A percentile compares a stretch with the other conserved stretches of the same genome.
Evolutionary conservation across 176 grass and related monocot species (phyloP).

Genomic region (Olyra latifolia): DNA sequence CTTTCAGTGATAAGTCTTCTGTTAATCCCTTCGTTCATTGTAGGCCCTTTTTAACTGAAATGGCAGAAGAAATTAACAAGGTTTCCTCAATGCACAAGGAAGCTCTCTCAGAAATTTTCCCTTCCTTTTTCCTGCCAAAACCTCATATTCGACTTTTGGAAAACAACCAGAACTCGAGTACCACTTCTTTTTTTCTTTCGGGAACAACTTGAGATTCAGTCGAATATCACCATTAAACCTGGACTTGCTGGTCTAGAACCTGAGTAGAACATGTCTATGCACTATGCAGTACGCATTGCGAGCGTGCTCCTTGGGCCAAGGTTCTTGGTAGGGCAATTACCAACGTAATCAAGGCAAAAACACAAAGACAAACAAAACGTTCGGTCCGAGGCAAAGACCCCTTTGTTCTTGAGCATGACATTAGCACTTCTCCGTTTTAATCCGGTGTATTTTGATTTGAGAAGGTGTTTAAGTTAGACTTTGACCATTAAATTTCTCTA

Average conservation of each 20-base stretch:
- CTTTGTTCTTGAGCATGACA: too few species aligned
- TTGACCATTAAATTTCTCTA: too few species aligned
- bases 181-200: too few species aligned
- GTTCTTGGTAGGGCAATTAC: neutral
- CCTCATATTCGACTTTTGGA: neutral
- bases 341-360: neutral
- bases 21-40: neutral
- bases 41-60: neutral
- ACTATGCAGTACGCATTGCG: neutral
- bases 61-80: neutral
- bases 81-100: neutral
- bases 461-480: too few species aligned
- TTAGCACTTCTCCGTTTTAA: too few species aligned
- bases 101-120: neutral
- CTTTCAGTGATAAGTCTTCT: neutral
- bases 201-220: neutral
- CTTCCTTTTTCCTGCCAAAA: neutral
- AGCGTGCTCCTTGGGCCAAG: neutral
- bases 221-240: neutral
- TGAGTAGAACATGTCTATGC: neutral
- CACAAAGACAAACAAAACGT: neutral
- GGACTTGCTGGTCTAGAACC: neutral
- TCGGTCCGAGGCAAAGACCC: neutral
- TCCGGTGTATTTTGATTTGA: too few species aligned
- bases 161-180: neutral